A percentile compares a stretch with the other conserved stretches of the same genome.
These are phyloP conservation scores for Mesembryanthemum crystallinum DNA, from an alignment of 148 eudicot genomes.

Conservation along the genomic window DNA sequence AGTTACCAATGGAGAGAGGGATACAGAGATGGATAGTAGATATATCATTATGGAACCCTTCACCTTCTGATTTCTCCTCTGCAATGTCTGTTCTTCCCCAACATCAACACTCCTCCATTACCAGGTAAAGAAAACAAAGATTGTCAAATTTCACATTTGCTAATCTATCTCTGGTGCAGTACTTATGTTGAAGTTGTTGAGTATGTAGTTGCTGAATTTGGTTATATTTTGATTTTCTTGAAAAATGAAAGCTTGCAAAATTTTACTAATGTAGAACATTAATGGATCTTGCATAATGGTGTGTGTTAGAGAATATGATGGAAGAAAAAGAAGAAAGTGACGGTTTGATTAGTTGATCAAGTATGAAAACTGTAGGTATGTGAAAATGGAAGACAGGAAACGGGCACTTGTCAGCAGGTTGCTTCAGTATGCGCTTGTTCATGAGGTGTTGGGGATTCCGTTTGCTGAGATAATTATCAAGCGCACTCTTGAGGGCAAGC, in stretches of 20 bases:
- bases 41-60: conserved; percentile 67
- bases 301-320: not conserved
- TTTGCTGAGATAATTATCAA: conserved; percentile 54
- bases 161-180: not conserved
- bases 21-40: conserved; percentile 78
- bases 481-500: conserved; percentile 78
- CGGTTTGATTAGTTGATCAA: not conserved
- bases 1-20: conserved; percentile 32
- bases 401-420: conserved; percentile 77
- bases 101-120: conserved; percentile 52
- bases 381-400: conserved; percentile 69
- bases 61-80: conserved; percentile 43
- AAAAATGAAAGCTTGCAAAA: too few relatives aligned
- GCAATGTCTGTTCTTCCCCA: conserved; percentile 63
- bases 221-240: not conserved
- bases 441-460: conserved; percentile 59
- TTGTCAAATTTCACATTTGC: not conserved
- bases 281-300: not conserved
- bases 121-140: conserved; percentile 37
- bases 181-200: not conserved
- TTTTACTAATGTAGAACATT: too few relatives aligned
- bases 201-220: not conserved
- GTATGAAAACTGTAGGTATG: conserved; percentile 35
- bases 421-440: conserved; percentile 77
- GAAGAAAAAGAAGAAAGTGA: not conserved